Evolutionary conservation across 2,329 filamentous ascomycete genomes (phyloP).

Genomic region (Penicillium occitanis): DNA sequence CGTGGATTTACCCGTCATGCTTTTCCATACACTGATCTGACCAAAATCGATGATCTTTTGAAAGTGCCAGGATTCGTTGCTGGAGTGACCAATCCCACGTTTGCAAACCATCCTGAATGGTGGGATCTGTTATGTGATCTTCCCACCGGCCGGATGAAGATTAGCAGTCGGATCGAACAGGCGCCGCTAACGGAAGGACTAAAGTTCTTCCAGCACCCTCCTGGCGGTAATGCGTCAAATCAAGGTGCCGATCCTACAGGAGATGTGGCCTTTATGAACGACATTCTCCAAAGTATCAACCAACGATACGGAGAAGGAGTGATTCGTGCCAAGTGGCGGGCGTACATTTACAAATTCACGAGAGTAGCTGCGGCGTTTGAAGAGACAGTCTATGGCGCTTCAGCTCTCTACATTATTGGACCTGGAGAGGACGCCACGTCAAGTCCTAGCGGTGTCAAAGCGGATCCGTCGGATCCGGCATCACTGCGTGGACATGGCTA

Average conservation of each 20-base stretch:
- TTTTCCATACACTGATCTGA: slow-evolving; percentile 96
- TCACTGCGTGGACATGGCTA: slow-evolving; percentile 81
- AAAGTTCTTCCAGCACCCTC: slow-evolving; percentile 68
- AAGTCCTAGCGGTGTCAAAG: slow-evolving; percentile 44
- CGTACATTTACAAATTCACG: slow-evolving; percentile 93
- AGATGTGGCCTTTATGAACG: slow-evolving; percentile 84
- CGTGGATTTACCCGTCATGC: slow-evolving; percentile 93
- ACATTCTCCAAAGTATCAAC: slow-evolving; percentile 78
- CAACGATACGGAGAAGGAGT: slow-evolving; percentile 86
- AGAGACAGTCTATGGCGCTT: slow-evolving; percentile 90
- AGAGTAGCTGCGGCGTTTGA: slow-evolving; percentile 92
- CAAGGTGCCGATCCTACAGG: slow-evolving; percentile 68
- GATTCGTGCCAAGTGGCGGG: slow-evolving; percentile 87
- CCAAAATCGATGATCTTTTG: slow-evolving; percentile 93
- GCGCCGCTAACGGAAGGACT: slow-evolving; percentile 81
- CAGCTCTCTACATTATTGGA: slow-evolving; percentile 76
- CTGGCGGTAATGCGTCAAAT: slow-evolving; percentile 24
- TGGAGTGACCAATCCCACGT: slow-evolving; percentile 94
- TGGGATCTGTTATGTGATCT: slow-evolving; percentile 97
- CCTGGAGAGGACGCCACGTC: slow-evolving; percentile 62
- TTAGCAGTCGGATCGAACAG: slow-evolving; percentile 81
- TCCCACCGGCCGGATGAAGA: slow-evolving; percentile 88
- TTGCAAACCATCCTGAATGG: slow-evolving; percentile 93
- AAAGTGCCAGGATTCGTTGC: slow-evolving; percentile 97
- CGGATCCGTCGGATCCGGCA: slow-evolving; percentile 44